phyloP scores from a whole-genome alignment of 2,329 filamentous ascomycete species.

The Cladosporium sp. region DNA sequence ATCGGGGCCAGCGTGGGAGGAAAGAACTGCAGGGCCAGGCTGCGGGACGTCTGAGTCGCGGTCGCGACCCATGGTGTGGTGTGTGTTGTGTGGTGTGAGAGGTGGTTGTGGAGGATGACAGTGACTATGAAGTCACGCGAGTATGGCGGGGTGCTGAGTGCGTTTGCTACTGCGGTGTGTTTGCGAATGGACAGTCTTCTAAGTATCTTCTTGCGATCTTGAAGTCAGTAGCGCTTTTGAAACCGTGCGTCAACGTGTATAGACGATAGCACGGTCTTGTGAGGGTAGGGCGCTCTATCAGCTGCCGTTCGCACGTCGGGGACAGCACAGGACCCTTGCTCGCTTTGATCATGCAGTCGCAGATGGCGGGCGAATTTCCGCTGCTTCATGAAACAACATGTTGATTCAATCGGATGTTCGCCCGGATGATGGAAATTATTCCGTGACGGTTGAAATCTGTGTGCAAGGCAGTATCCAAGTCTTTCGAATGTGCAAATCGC shows the following conservation, averaged over 20 bases:
- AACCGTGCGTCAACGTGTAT: too few relatives aligned
- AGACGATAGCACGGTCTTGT: neutral
- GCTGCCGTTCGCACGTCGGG: neutral
- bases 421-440: too few relatives aligned
- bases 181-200: neutral
- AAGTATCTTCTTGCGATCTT: neutral
- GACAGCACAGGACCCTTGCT: neutral
- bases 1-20: conserved; percentile 78
- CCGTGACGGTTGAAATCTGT: too few relatives aligned
- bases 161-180: neutral
- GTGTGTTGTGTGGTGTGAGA: conserved; percentile 8
- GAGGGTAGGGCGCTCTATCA: neutral
- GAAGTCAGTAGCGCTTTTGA: neutral
- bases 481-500: too few relatives aligned
- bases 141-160: neutral
- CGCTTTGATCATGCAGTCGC: neutral
- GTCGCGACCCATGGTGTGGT: conserved; percentile 47
- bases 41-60: conserved; percentile 64
- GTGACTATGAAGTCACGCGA: conserved; percentile 16
- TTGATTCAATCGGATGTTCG: too few relatives aligned
- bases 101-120: neutral
- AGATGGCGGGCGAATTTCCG: neutral
- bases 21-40: conserved; percentile 83
- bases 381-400: neutral
- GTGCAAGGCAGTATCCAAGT: too few relatives aligned